Evolutionary conservation across 2,329 filamentous ascomycete species (phyloP).

Genomic region (Helotiales sp.): DNA sequence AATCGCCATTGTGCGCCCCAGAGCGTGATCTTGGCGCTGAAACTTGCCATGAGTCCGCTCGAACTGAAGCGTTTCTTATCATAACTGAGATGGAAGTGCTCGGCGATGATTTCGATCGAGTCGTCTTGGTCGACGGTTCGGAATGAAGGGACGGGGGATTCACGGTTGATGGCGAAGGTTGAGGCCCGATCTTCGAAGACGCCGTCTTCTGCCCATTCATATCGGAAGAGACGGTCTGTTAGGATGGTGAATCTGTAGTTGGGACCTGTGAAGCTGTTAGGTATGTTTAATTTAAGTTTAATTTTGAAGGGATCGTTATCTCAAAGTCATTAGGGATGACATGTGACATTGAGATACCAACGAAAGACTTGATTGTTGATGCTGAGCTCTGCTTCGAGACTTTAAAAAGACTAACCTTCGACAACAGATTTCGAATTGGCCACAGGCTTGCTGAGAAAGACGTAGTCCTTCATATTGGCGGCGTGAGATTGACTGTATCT

Average conservation of each 20-base stretch:
- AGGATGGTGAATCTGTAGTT: constrained; percentile 64
- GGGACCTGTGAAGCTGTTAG: constrained; percentile 45
- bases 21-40: constrained; percentile 37
- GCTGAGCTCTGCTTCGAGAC: neutral
- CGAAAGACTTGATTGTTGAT: neutral
- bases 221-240: constrained; percentile 60
- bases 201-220: constrained; percentile 65
- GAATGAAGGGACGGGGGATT: constrained; percentile 54
- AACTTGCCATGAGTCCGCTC: constrained; percentile 50
- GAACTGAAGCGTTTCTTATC: constrained; percentile 60
- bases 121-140: constrained; percentile 52
- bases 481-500: neutral
- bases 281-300: neutral
- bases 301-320: neutral
- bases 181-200: constrained; percentile 67
- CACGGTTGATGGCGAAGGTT: constrained; percentile 63
- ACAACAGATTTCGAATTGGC: constrained; percentile 51
- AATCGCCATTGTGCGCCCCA: constrained; percentile 57
- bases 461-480: constrained; percentile 19
- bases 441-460: constrained; percentile 48
- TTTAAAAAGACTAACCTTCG: constrained; percentile 41
- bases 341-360: neutral
- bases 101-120: constrained; percentile 59
- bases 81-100: constrained; percentile 61
- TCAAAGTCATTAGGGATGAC: neutral